A percentile compares a stretch with the other conserved stretches of the same genome.
These are phyloP conservation scores for Urochloa ruziziensis DNA, from an alignment of 176 grass and related monocot species.

Conservation along the genomic window DNA sequence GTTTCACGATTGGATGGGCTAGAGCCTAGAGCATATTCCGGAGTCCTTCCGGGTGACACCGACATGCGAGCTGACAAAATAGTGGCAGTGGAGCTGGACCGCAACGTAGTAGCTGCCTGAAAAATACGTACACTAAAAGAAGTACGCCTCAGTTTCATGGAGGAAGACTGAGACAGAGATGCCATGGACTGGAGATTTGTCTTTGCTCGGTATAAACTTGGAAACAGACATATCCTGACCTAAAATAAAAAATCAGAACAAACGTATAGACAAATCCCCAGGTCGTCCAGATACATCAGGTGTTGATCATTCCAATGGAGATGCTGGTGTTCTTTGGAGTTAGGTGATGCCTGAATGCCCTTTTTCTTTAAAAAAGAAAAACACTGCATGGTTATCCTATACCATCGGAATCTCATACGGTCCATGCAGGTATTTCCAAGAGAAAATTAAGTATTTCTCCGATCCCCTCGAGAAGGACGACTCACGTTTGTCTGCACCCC, in stretches of 20 bases:
- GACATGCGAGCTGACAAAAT: neutral
- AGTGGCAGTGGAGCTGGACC: neutral
- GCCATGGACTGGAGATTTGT: neutral
- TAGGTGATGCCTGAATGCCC: neutral
- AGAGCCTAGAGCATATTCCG: neutral
- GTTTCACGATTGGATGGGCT: neutral
- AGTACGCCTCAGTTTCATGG: neutral
- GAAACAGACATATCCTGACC: neutral
- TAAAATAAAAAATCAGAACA: too few species aligned
- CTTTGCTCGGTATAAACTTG: neutral
- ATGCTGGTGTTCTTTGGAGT: neutral
- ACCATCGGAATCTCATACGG: slow-evolving; percentile 13
- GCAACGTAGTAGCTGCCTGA: neutral
- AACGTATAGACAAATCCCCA: neutral
- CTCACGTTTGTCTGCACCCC: neutral
- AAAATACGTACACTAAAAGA: neutral
- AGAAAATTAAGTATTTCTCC: neutral
- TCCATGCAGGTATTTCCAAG: slow-evolving; percentile 7
- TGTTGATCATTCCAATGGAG: neutral
- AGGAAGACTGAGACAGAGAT: neutral
- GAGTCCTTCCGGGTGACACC: neutral
- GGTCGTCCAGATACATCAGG: neutral
- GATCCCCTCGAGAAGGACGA: neutral
- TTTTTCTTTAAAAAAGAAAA: neutral
- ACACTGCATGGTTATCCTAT: neutral